These are phyloP conservation scores for Fragaria ananassa DNA, from an alignment of 306 rosid species.

Conservation along the genomic window DNA sequence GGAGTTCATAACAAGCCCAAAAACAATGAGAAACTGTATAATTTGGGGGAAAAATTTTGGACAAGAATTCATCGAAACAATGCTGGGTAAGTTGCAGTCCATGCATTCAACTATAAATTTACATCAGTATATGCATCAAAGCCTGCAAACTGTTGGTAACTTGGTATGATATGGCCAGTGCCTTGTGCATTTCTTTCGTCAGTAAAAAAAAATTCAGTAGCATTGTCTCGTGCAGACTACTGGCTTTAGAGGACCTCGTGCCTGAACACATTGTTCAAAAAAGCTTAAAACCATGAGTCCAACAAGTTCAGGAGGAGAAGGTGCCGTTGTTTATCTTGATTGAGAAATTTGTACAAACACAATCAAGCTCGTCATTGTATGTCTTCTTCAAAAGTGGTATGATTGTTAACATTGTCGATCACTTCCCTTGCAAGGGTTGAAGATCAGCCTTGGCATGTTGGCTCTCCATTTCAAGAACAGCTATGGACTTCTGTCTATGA, in stretches of 20 bases:
- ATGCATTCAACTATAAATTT: slow-evolving; percentile 11
- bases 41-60: background rate
- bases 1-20: background rate
- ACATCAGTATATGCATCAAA: slow-evolving; percentile 17
- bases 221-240: background rate
- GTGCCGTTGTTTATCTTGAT: slow-evolving; percentile 22
- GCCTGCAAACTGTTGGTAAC: background rate
- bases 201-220: background rate
- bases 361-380: slow-evolving; percentile 19
- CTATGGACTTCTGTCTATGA: slow-evolving; percentile 83
- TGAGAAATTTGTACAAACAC: slow-evolving; percentile 22
- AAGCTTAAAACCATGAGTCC: slow-evolving; percentile 11
- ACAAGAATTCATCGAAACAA: background rate
- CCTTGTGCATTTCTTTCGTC: slow-evolving; percentile 11
- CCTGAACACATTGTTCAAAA: slow-evolving; percentile 9
- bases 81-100: background rate
- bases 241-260: slow-evolving; percentile 8
- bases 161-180: slow-evolving; percentile 3
- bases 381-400: slow-evolving; percentile 6
- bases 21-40: background rate
- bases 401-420: slow-evolving; percentile 14
- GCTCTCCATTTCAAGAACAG: slow-evolving; percentile 96
- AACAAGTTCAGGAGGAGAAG: slow-evolving; percentile 7
- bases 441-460: slow-evolving; percentile 81
- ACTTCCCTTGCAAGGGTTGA: slow-evolving; percentile 33